Base-by-base conservation (phyloP, 345 rosid genomes). In the Lepidium sativum region DNA sequence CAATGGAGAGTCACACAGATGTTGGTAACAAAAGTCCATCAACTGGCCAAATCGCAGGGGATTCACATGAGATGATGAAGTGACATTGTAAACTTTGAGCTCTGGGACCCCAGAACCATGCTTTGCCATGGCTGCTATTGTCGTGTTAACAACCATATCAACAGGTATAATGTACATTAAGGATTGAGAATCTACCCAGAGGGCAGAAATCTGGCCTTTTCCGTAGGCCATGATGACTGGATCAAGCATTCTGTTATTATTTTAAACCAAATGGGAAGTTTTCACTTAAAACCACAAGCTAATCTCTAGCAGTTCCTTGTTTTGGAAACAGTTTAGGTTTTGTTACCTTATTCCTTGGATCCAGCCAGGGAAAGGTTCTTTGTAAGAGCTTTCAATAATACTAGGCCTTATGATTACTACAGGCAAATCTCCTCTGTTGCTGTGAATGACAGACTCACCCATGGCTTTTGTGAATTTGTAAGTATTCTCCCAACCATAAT, bases 331-430 rank as follows among this genome's bases (percentile, higher is more conserved):
- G 7, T 1, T 12, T 49, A 2, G 12, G 10, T 11, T 49, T 5
- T 21, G 8, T 15, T 21, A 70, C 74, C 74, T 70, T 14, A 61
- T 34, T 60, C 98, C 97, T 82, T 89, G 96, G 60, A 77, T 78
- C 98, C 97, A 92, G n/a, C 98, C 94, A 0, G 94, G 83, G 71
- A 92, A 92, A 8, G 98, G 94, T 45, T 92, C 96, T n/a, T 68
- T 81, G 77, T 61, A 87, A 35, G 98, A 87, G 71, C 98, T 85
- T 37, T 83, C 85, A 6, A 89, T 37, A 32, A 76, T 70, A 5
- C 95, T 78, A 1, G 98, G 96, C 11, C 98, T 85, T 39, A 83
- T 62, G 39, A 85, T 80, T 27, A 83, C 91, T 0, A 81, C 71
- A 0, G 92, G 77, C 16, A 84, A 6, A 27, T 84, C 69, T 44